phyloP scores from a whole-genome alignment of 768 basidiomycete species.

The Auriscalpium orientale region DNA sequence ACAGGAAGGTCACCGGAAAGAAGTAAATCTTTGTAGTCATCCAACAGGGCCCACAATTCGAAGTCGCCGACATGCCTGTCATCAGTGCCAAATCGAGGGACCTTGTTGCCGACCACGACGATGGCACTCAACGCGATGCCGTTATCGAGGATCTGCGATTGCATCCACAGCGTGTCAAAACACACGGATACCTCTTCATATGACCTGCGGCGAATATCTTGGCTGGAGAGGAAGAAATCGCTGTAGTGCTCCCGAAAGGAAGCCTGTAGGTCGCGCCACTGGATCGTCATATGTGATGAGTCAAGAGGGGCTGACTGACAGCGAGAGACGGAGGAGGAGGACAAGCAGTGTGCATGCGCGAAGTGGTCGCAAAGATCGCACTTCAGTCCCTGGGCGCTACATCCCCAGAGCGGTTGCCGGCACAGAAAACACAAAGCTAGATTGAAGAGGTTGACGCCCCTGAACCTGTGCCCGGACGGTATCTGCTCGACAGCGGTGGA shows the following conservation, averaged over 20 bases:
- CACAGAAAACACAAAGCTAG: slow-evolving; percentile 66
- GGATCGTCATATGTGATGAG: slow-evolving; percentile 42
- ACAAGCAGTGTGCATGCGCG: slow-evolving; percentile 46
- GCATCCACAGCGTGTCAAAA: slow-evolving; percentile 53
- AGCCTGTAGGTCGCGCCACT: slow-evolving; percentile 43
- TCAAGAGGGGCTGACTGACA: slow-evolving; percentile 36
- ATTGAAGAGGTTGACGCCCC: slow-evolving; percentile 59
- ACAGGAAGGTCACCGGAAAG: slow-evolving; percentile 31
- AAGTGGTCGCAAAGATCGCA: slow-evolving; percentile 58
- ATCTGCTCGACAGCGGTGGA: slow-evolving; percentile 12
- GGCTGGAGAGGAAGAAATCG: slow-evolving; percentile 33
- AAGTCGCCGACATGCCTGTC: background rate
- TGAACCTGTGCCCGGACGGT: slow-evolving; percentile 43
- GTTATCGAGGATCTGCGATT: slow-evolving; percentile 58
- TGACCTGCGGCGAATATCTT: slow-evolving; percentile 39
- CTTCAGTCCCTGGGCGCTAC: slow-evolving; percentile 49
- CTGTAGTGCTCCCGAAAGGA: slow-evolving; percentile 50
- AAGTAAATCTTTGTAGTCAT: slow-evolving; percentile 49
- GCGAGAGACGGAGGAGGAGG: slow-evolving; percentile 19
- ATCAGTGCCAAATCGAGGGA: background rate
- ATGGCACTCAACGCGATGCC: slow-evolving; percentile 63
- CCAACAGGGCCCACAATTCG: slow-evolving; percentile 27
- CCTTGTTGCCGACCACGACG: slow-evolving; percentile 34
- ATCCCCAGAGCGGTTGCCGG: slow-evolving; percentile 68
- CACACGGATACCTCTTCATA: slow-evolving; percentile 68